Evolutionary conservation across 2,329 filamentous ascomycete species (phyloP).

Genomic region (Fusarium euwallaceae): DNA sequence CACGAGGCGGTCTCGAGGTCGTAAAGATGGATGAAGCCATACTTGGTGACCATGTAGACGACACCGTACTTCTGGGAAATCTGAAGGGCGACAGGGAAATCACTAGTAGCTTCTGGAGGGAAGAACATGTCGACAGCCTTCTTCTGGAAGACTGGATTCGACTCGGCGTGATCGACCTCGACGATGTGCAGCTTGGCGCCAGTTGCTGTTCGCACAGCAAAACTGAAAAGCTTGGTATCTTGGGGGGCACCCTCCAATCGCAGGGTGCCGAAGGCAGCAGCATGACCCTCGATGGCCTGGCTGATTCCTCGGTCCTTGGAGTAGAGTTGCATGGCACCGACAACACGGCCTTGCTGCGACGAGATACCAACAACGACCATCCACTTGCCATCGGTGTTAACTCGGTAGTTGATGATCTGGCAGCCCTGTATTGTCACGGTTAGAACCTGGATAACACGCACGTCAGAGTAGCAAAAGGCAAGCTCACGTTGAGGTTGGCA

Average conservation of each 20-base stretch:
- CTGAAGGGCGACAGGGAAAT: slow-evolving; percentile 98
- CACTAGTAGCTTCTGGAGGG: slow-evolving; percentile 92
- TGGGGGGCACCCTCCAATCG: slow-evolving; percentile 88
- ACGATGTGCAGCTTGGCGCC: slow-evolving; percentile 98
- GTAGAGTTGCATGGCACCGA: slow-evolving; percentile 97
- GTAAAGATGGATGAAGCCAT: slow-evolving; percentile 98
- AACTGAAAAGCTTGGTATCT: slow-evolving; percentile 96
- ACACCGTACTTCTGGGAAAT: slow-evolving; percentile 97
- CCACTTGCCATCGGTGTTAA: slow-evolving; percentile 97
- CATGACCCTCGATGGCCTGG: slow-evolving; percentile 97
- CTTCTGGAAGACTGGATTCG: slow-evolving; percentile 92
- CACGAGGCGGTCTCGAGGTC: slow-evolving; percentile 95
- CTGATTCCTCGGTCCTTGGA: slow-evolving; percentile 96
- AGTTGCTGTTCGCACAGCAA: slow-evolving; percentile 89
- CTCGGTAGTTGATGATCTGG: slow-evolving; percentile 99
- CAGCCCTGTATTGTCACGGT: slow-evolving; percentile 72
- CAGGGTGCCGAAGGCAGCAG: slow-evolving; percentile 91
- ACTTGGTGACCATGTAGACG: slow-evolving; percentile 98
- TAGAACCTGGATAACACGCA: slow-evolving; percentile 22
- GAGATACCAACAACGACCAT: slow-evolving; percentile 98
- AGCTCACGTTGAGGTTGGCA: slow-evolving; percentile 83
- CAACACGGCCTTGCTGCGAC: slow-evolving; percentile 91
- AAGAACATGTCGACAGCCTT: slow-evolving; percentile 99
- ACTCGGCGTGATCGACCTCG: slow-evolving; percentile 92
- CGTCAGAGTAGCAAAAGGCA: background rate